Base-by-base conservation (phyloP, 1,139 yeast genomes). In the Kodamaea anthophila region DNA sequence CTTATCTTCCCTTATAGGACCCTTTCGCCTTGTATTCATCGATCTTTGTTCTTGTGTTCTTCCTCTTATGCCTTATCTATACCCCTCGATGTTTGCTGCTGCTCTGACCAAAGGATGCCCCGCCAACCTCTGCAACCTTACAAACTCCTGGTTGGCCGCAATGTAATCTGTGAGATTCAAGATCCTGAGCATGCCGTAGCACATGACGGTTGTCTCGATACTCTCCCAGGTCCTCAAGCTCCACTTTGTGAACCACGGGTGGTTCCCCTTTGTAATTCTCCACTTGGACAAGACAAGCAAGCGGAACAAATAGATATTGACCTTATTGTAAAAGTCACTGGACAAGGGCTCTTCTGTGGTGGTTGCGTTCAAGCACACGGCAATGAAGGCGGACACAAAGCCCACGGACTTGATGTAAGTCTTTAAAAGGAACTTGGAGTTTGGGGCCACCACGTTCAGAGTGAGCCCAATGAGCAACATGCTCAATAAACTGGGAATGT, bases 211-310 rank as follows among this genome's bases (percentile, higher is more conserved):
- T 2, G 65, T 49, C 40, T 65, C 71, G n/a, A 61, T 27, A 18
- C 49, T 43, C 31, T 47, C 51, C 70, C 70, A 65, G 6, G 51
- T 44, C 15, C 40, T 42, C 15, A 52, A 37, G 21, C 43, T 47
- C 21, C 63, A 32, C 13, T 35, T 18, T 16, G 38, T 49, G 40
- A 64, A 60, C 31, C 43, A 38, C 1, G 67, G 67, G 36, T 62
- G 68, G 41, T 60, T 54, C 19, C 54, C 65, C 40, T 65, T 65
- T 21, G 48, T 40, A 19, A 62, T 62, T 32, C 71, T 48, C 71
- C 71, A 65, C 40, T 65, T 65, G 10, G 67, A 59, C 20, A 65
- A 43, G 14, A 64, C 40, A 3, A 64, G 52, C 31, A 65, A 43
- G 32, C 63, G 46, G 30, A 61, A 46, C 27, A 65, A 43, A 40